Evolutionary conservation across 495 filamentous ascomycete species (phyloP).

Genomic region (Clavariopsis aquatica): DNA sequence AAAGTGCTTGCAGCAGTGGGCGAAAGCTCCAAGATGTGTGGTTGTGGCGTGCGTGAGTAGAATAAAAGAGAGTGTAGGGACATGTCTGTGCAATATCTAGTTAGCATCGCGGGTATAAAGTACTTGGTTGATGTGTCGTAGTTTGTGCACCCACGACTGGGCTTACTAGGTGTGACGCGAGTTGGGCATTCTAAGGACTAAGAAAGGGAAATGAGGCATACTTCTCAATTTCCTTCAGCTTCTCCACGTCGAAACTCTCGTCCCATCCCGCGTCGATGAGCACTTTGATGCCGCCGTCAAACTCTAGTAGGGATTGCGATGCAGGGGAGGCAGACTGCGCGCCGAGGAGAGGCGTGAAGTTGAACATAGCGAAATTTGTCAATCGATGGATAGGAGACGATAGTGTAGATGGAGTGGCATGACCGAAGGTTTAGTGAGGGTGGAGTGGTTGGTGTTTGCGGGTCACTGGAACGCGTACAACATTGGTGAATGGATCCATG

Average conservation of each 20-base stretch:
- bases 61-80: slow-evolving; percentile 87
- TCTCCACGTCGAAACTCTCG: slow-evolving; percentile 75
- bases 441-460: not conserved
- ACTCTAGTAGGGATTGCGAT: slow-evolving; percentile 90
- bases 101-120: not conserved
- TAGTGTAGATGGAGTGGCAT: not conserved
- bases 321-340: slow-evolving; percentile 84
- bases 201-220: slow-evolving; percentile 47
- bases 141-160: no score
- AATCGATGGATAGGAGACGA: not conserved
- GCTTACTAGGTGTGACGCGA: not conserved
- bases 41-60: slow-evolving; percentile 93
- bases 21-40: slow-evolving; percentile 87
- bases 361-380: slow-evolving; percentile 69
- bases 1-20: slow-evolving; percentile 95
- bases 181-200: not conserved
- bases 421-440: not conserved
- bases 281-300: slow-evolving; percentile 95
- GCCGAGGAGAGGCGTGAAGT: slow-evolving; percentile 87
- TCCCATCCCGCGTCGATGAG: slow-evolving; percentile 97
- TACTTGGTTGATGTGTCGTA: no score
- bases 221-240: slow-evolving; percentile 87
- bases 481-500: no score
- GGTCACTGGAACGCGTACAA: no score
- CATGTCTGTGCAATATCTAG: slow-evolving; percentile 58